Conservation (phyloP, 495 filamentous ascomycete species). For the Rostrohypoxylon terebratum region DNA sequence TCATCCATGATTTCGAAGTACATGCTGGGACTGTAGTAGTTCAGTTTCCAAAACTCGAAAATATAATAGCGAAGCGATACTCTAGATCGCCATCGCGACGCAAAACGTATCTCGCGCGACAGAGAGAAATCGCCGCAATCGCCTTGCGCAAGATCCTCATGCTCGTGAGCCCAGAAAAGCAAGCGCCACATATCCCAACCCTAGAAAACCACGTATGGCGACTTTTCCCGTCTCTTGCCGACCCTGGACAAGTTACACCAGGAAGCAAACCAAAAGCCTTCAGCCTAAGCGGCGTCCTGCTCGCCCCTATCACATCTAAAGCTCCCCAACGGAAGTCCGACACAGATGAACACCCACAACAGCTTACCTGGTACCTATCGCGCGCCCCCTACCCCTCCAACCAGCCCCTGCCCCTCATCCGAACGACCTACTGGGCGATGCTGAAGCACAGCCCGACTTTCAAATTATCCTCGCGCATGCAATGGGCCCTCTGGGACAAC, state of each 20-base stretch:
- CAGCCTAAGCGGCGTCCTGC: slow-evolving; percentile 65
- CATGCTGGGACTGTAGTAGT: slow-evolving; percentile 57
- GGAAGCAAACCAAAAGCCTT: slow-evolving; percentile 57
- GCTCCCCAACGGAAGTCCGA: background rate
- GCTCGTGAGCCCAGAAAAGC: slow-evolving; percentile 55
- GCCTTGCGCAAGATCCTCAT: slow-evolving; percentile 54
- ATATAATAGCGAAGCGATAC: slow-evolving; percentile 25
- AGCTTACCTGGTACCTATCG: slow-evolving; percentile 55
- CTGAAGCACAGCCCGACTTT: background rate
- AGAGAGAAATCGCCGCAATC: slow-evolving; percentile 55
- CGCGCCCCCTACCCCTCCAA: slow-evolving; percentile 54
- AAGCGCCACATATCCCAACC: slow-evolving; percentile 45
- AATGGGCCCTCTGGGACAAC: slow-evolving; percentile 77
- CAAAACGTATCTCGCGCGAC: slow-evolving; percentile 46
- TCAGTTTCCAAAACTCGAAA: slow-evolving; percentile 51
- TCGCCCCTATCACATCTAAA: slow-evolving; percentile 57
- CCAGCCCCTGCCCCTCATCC: slow-evolving; percentile 30
- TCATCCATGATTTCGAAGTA: slow-evolving; percentile 56
- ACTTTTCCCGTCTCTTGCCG: slow-evolving; percentile 52
- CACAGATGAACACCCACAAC: background rate
- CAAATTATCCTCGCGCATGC: slow-evolving; percentile 43
- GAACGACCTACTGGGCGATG: slow-evolving; percentile 20
- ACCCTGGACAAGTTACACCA: slow-evolving; percentile 7
- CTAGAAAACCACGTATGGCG: slow-evolving; percentile 53
- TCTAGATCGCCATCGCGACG: slow-evolving; percentile 35